Base-by-base conservation (phyloP, 768 basidiomycete genomes). In the Lactarius akahatsu region DNA sequence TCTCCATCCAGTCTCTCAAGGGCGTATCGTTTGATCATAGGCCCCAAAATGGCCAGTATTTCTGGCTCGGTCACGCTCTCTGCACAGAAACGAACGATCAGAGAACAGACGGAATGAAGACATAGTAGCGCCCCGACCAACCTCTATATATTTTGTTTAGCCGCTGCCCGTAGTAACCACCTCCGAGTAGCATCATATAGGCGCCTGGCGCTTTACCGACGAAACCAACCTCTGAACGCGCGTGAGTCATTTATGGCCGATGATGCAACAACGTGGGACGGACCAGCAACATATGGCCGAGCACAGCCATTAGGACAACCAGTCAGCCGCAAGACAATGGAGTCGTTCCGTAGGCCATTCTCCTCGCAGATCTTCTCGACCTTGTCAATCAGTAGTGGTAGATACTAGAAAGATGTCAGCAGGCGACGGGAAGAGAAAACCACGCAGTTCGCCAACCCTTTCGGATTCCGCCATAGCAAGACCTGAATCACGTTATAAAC, bases 321-420 rank as follows among this genome's bases (percentile, higher is more conserved):
- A 20, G 96, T 98, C 96, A 98, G 97, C 60, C 96, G 86, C 96
- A 99, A 97, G 66, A 98, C 87, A 71, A 98, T 96, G 2, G 91
- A 88, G 77, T 99, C 96, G 74, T 97, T 89, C 56, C 96, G 83
- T 47, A 98, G 81, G 23, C 96, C 96, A 71, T 88, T 90, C 76
- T 95, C 92, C 76, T 98, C 97, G 73, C 91, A 92, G 7, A 98
- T 89, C 78, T 88, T 87, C 80, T 99, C 96, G 20, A 98, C 90
- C 78, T 98, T 98, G 78, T 93, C 89, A 65, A 99, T 83, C 45
- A 98, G 87, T 16, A 98, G 73, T 20, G 96, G 97, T 11, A 99
- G 81, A 77, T 98, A 99, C 90, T 92, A 71, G 36, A 16, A 6
- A 13, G 10, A 47, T 11, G 36, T 68, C 57, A 66, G 65, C 58